Conservation (phyloP, 2,329 filamentous ascomycete genomes). For the Diaporthe sp. region DNA sequence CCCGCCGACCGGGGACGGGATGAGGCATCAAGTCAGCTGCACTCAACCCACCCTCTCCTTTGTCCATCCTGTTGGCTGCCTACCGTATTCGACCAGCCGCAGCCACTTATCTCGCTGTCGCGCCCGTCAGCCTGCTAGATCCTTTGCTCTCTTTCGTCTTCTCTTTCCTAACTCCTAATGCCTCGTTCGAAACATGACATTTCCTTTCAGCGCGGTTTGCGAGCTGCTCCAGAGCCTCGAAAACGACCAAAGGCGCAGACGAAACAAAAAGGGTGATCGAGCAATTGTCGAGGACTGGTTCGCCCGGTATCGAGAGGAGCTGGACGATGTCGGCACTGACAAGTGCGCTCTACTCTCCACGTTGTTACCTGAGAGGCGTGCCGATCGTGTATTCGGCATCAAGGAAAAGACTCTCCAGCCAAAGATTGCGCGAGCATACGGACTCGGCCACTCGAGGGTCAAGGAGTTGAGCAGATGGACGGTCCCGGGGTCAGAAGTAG, state of each 20-base stretch:
- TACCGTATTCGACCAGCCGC: background rate
- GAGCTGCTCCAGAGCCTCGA: conserved; percentile 79
- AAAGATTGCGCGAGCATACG: conserved; percentile 76
- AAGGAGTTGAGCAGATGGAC: conserved; percentile 74
- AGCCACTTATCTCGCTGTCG: background rate
- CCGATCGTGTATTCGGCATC: conserved; percentile 82
- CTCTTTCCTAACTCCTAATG: background rate
- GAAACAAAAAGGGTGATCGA: conserved; percentile 48
- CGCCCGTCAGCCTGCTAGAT: background rate
- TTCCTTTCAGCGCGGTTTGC: conserved; percentile 79
- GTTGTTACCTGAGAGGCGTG: conserved; percentile 80
- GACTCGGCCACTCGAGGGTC: conserved; percentile 72
- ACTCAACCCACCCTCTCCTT: conserved; percentile 15
- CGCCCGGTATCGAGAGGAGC: conserved; percentile 65
- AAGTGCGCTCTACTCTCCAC: conserved; percentile 78
- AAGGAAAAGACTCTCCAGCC: conserved; percentile 72
- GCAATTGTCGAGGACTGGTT: conserved; percentile 76
- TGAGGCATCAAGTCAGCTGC: conserved; percentile 6
- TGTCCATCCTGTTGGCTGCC: conserved; percentile 16
- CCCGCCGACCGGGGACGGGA: background rate
- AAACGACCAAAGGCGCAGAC: conserved; percentile 50
- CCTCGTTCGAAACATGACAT: conserved; percentile 61
- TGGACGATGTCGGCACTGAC: conserved; percentile 70
- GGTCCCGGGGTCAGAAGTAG: conserved; percentile 66
- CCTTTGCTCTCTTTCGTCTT: background rate